Evolutionary conservation across 108 stramenopile genomes (phyloP).

Genomic region (Cyclotella baltica): DNA sequence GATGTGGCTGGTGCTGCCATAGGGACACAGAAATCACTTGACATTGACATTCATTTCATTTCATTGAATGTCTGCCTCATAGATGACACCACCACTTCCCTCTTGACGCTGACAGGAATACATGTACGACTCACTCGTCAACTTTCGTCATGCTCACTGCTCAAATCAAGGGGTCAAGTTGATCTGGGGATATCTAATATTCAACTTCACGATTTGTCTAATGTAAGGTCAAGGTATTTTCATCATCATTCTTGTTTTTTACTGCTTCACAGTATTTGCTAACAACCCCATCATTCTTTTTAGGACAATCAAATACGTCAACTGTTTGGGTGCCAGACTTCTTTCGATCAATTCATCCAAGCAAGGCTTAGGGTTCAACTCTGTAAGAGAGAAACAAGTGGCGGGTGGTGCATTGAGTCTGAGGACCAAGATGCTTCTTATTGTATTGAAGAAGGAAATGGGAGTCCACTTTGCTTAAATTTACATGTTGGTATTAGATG

Average conservation of each 20-base stretch:
- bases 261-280: not conserved
- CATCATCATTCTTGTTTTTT: not conserved
- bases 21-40: not conserved
- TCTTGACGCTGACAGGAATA: constrained; percentile 35
- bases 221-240: constrained; percentile 16
- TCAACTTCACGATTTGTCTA: constrained; percentile 49
- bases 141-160: constrained; percentile 1
- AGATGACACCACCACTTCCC: constrained; percentile 15
- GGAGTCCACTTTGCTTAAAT: constrained; percentile 38
- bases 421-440: constrained; percentile 5
- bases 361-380: constrained; percentile 51
- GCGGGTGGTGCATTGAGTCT: constrained; percentile 62
- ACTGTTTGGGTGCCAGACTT: constrained; percentile 54
- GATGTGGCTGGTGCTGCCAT: not conserved
- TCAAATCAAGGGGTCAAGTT: constrained; percentile 36
- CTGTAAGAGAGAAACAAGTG: constrained; percentile 31
- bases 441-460: not conserved
- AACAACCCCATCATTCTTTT: not conserved
- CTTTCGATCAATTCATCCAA: constrained; percentile 45
- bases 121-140: constrained; percentile 28
- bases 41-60: constrained; percentile 46
- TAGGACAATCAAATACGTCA: constrained; percentile 38
- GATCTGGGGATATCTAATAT: constrained; percentile 55
- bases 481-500: constrained; percentile 21
- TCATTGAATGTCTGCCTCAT: constrained; percentile 40